Evolutionary conservation across 2,329 filamentous ascomycete genomes (phyloP).

Genomic region (Elsinoe perseae): DNA sequence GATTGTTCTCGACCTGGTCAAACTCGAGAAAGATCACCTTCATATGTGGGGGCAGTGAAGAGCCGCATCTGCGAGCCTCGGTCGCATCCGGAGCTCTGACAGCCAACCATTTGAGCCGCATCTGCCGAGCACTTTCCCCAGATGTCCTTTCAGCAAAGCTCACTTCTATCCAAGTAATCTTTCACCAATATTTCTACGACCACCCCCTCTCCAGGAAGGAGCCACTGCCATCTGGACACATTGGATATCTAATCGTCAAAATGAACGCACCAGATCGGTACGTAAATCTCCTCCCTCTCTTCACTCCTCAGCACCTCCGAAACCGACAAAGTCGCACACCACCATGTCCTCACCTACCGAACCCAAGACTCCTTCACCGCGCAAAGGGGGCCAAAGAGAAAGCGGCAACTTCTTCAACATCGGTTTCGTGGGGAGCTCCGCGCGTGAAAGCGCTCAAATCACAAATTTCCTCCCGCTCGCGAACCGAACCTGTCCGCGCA

Average conservation of each 20-base stretch:
- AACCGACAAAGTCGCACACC: conserved; percentile 9
- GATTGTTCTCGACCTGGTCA: no score
- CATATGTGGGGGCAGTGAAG: no score
- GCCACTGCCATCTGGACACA: neutral
- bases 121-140: neutral
- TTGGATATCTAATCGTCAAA: conserved; percentile 17
- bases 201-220: neutral
- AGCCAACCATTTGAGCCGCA: conserved; percentile 7
- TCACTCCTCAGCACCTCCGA: conserved; percentile 2
- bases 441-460: neutral
- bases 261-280: conserved; percentile 52
- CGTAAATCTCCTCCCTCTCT: conserved; percentile 23
- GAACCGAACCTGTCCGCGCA: conserved; percentile 12
- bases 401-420: neutral
- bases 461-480: neutral
- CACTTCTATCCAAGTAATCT: neutral
- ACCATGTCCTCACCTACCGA: conserved; percentile 8
- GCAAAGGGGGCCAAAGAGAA: conserved; percentile 1
- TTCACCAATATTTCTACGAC: neutral
- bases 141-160: neutral
- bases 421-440: neutral
- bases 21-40: no score
- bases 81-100: neutral
- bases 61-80: neutral
- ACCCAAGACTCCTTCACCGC: conserved; percentile 16